A percentile compares a stretch with the other conserved stretches of the same genome.
These are phyloP conservation scores for Amaranthus tricolor DNA, from an alignment of 179 eudicot genomes.

Conservation along the genomic window DNA sequence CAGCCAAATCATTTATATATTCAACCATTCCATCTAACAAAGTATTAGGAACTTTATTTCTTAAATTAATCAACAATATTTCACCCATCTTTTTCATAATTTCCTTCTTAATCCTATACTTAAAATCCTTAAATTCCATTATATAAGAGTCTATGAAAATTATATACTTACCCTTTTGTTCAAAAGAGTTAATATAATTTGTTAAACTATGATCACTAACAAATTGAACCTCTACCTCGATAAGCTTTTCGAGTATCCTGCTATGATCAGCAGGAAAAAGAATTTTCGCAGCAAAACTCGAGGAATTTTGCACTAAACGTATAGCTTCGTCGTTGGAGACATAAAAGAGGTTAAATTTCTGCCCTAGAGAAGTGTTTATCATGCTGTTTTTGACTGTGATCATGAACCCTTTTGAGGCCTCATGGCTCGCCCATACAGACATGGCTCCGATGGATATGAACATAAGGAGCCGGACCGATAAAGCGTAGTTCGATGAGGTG, in stretches of 20 bases:
- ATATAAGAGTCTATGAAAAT: constrained; percentile 33
- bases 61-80: constrained; percentile 39
- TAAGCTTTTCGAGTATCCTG: constrained; percentile 29
- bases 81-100: constrained; percentile 44
- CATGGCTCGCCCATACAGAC: constrained; percentile 55
- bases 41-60: constrained; percentile 30
- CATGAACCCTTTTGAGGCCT: constrained; percentile 55
- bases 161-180: constrained; percentile 25
- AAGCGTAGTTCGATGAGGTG: constrained; percentile 21
- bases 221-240: constrained; percentile 37
- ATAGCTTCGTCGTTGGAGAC: constrained; percentile 49
- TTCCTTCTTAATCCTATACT: constrained; percentile 28
- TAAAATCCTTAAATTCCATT: constrained; percentile 33
- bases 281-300: constrained; percentile 31
- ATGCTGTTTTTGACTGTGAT: constrained; percentile 40
- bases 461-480: constrained; percentile 31
- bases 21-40: constrained; percentile 49
- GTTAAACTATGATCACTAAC: constrained; percentile 25
- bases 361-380: constrained; percentile 21
- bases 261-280: constrained; percentile 29
- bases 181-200: constrained; percentile 19
- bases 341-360: constrained; percentile 43
- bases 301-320: constrained; percentile 35
- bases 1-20: constrained; percentile 29
- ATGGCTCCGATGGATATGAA: constrained; percentile 35